Base-by-base conservation (phyloP, 257 asterid species). In the Leonotis leonurus region DNA sequence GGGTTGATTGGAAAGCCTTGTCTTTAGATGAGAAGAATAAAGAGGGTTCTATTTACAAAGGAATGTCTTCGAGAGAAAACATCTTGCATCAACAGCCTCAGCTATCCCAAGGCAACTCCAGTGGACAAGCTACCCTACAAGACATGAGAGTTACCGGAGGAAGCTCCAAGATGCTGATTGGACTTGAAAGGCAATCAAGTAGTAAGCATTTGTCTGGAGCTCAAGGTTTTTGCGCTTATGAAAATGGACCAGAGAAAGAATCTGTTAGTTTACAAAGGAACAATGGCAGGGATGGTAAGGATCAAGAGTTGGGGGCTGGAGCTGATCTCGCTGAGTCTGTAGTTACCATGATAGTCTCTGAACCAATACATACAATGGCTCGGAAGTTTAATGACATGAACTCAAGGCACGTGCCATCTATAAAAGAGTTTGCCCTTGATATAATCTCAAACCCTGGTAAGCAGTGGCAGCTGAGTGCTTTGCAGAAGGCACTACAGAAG, bases 1-100 rank as follows among this genome's bases (percentile, higher is more conserved):
- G 95, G 50, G 96, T 93, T 27, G 96, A 93, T 66, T 89, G 99
- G 99, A 95, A 89, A 73, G 90, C 89, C 68, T 75, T 89, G 68
- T 64, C 99, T n/a, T 67, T 76, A 18, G 90, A 83, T 6, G 97
- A 87, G 73, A 77, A 87, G 70, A 77, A 61, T 57, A 81, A 77
- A 75, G 97, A 84, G 33, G 74, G 69, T 64, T 83, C 89, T 22
- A 58, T 67, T 45, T 73, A 65, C 78, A 88, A 74, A 62, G 78
- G 78, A 55, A 71, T 68, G 48, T 36, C 87, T 21, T 67, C 87
- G 24, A 74, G 78, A 73, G 96, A 80, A 50, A 83, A 75, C 69
- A 79, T 73, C 59, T 14, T 65, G 62, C 71, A 73, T 69, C 84
- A 74, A 71, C 86, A 75, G 53, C 69, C 81, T 56, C 85, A 83